Percentiles rank a stretch among this genome's conserved stretches.
phyloP scores from a whole-genome alignment of 257 asterid genomes.

The Solanum dulcamara region DNA sequence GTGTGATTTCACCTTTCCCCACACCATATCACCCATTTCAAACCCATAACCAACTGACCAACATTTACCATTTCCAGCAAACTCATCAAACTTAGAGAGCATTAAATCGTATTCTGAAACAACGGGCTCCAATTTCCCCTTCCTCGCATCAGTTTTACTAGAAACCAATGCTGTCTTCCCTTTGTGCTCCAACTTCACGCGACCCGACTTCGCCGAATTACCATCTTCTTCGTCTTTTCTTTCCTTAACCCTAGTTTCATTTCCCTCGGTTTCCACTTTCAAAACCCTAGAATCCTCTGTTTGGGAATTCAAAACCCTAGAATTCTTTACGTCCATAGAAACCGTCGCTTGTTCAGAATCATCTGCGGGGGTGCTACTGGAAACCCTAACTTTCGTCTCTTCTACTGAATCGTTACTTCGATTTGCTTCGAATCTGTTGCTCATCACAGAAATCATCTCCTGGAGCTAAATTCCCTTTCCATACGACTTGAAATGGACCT shows the following conservation, averaged over 20 bases:
- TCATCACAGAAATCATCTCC: constrained; percentile 22
- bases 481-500: not conserved
- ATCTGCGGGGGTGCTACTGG: not conserved
- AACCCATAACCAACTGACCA: constrained; percentile 53
- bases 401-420: not conserved
- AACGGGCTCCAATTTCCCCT: not conserved
- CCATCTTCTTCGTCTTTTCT: not conserved
- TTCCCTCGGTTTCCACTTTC: not conserved
- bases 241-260: constrained; percentile 9
- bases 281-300: constrained; percentile 8
- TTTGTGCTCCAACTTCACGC: not conserved
- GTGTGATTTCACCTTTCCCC: constrained; percentile 98
- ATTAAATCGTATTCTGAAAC: constrained; percentile 29
- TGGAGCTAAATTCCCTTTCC: not conserved
- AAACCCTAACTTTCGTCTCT: constrained; percentile 2
- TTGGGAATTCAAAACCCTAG: constrained; percentile 2
- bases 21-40: constrained; percentile 89
- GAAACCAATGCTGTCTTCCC: not conserved
- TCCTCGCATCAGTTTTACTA: not conserved
- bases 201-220: not conserved
- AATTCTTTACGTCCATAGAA: constrained; percentile 4
- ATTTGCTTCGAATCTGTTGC: constrained; percentile 13
- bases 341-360: constrained; percentile 6
- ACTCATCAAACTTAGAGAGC: constrained; percentile 63
- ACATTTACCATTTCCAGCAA: constrained; percentile 29